Evolutionary conservation across 139 green algal genomes (phyloP).

Genomic region (Closterium sp.): DNA sequence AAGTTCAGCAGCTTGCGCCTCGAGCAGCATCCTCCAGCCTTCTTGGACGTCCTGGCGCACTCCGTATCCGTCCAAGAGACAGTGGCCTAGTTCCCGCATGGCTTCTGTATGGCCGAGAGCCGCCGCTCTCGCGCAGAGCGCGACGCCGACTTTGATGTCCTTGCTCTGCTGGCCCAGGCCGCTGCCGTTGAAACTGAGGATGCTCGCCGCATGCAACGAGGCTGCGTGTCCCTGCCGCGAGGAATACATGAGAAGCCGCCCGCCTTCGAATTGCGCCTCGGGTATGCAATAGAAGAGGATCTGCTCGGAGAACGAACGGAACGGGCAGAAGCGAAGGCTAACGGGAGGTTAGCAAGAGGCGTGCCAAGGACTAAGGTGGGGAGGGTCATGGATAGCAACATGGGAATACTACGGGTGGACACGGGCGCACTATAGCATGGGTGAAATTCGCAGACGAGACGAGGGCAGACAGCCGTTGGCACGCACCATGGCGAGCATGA

Average conservation of each 20-base stretch:
- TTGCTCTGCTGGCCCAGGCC: background rate
- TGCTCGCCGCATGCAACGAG: conserved; percentile 34
- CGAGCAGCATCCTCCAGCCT: conserved; percentile 34
- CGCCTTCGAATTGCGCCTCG: background rate
- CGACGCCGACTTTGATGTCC: conserved; percentile 15
- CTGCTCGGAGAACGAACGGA: background rate
- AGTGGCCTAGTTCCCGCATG: conserved; percentile 49
- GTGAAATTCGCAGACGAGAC: background rate
- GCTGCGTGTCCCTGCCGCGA: conserved; percentile 12
- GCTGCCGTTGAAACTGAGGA: conserved; percentile 52
- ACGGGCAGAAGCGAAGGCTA: background rate
- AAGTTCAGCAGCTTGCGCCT: conserved; percentile 33
- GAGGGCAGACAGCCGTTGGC: background rate
- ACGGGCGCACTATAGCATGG: background rate
- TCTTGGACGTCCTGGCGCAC: conserved; percentile 24
- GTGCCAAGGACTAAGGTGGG: background rate
- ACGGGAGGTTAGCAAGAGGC: background rate
- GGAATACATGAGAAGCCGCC: conserved; percentile 6
- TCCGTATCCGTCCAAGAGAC: conserved; percentile 48
- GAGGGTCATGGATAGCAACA: background rate
- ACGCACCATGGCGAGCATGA: conserved; percentile 35
- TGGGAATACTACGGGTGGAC: background rate
- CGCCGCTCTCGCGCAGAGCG: conserved; percentile 25
- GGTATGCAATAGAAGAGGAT: conserved; percentile 30
- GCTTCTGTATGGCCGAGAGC: conserved; percentile 13